These are phyloP conservation scores for Rosa hybrid DNA, from an alignment of 331 rosid species.

Conservation along the genomic window DNA sequence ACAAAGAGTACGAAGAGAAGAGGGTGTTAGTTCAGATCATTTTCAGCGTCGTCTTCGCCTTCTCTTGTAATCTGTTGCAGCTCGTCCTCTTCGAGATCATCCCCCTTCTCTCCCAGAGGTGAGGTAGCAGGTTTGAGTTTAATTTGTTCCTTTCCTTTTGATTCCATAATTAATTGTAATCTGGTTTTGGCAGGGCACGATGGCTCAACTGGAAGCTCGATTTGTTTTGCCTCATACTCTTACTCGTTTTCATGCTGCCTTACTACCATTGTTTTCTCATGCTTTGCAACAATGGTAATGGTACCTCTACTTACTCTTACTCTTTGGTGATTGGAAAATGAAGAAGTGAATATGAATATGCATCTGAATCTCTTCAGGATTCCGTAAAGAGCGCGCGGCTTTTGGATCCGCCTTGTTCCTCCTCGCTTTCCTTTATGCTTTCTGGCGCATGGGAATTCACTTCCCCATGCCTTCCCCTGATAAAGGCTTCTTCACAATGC, in stretches of 20 bases:
- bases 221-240: conserved; percentile 74
- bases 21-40: conserved; percentile 81
- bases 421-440: conserved; percentile 81
- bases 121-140: no score
- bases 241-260: conserved; percentile 84
- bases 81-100: conserved; percentile 96
- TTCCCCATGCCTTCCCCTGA: conserved; percentile 97
- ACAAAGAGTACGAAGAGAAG: conserved; percentile 96
- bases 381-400: conserved; percentile 79
- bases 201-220: conserved; percentile 69
- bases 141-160: no score
- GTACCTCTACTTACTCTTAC: conserved; percentile 4
- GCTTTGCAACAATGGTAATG: conserved; percentile 72
- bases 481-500: conserved; percentile 91
- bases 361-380: conserved; percentile 25
- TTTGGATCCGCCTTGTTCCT: conserved; percentile 74
- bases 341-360: not conserved
- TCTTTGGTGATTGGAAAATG: not conserved
- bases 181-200: no score
- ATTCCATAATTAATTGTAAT: no score
- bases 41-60: conserved; percentile 90
- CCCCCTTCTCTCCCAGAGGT: conserved; percentile 85
- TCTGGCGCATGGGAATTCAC: conserved; percentile 99
- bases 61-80: conserved; percentile 95
- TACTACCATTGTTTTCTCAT: conserved; percentile 91